These are phyloP conservation scores for Neofusicoccum sp. DNA, from an alignment of 2,329 filamentous ascomycete species.

Conservation along the genomic window DNA sequence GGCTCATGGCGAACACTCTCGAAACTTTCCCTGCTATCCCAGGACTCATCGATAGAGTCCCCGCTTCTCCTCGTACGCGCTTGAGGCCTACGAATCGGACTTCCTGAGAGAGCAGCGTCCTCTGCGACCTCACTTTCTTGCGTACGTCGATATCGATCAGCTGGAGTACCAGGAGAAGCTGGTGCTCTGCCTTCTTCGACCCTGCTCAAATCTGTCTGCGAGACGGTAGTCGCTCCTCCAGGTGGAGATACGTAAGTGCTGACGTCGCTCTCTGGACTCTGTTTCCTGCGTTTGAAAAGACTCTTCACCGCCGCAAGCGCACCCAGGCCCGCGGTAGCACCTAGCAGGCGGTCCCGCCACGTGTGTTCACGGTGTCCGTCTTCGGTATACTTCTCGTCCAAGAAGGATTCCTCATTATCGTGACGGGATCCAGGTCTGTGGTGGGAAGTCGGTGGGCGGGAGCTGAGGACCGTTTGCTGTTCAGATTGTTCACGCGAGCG, in stretches of 20 bases:
- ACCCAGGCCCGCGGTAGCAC: slow-evolving; percentile 42
- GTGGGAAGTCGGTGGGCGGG: slow-evolving; percentile 30
- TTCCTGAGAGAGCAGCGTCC: slow-evolving; percentile 44
- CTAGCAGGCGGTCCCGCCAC: slow-evolving; percentile 48
- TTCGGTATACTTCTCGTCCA: slow-evolving; percentile 44
- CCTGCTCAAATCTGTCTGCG: slow-evolving; percentile 47
- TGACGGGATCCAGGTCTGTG: slow-evolving; percentile 8
- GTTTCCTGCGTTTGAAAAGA: slow-evolving; percentile 57
- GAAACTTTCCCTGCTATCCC: slow-evolving; percentile 27
- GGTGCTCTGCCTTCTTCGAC: slow-evolving; percentile 56
- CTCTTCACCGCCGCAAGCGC: slow-evolving; percentile 49
- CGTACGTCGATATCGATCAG: slow-evolving; percentile 35
- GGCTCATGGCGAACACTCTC: slow-evolving; percentile 31
- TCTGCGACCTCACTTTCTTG: slow-evolving; percentile 40
- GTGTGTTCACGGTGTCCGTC: slow-evolving; percentile 30
- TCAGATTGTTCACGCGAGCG: slow-evolving; percentile 30
- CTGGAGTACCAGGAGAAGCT: slow-evolving; percentile 39
- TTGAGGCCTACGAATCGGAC: slow-evolving; percentile 38
- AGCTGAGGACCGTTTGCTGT: slow-evolving; percentile 34
- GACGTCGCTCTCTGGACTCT: slow-evolving; percentile 52
- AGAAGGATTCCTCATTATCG: slow-evolving; percentile 19
- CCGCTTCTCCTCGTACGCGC: slow-evolving; percentile 15
- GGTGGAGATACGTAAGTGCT: slow-evolving; percentile 52
- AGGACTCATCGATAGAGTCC: slow-evolving; percentile 16
- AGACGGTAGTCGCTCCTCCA: slow-evolving; percentile 47